Base-by-base conservation (phyloP, 2,329 filamentous ascomycete species). In the Neonectria ditissima region DNA sequence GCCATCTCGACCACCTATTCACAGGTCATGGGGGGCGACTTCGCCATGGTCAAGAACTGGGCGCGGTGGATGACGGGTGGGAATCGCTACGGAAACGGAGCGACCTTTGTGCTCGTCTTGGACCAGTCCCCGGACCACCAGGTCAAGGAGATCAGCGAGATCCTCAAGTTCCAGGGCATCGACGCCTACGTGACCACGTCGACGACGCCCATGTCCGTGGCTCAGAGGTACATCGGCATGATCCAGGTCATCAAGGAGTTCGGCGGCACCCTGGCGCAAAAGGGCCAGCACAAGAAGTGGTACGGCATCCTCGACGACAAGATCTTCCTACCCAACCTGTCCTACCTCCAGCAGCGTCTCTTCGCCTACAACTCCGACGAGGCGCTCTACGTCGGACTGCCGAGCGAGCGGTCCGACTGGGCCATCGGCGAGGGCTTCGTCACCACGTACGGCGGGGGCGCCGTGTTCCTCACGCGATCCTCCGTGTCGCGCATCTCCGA, bases 221-320 rank as follows among this genome's bases (percentile, higher is more conserved):
- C 78, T 1, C 73, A 71, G 43, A 68, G 78, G 18, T 82, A 83
- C 61, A 70, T 80, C 22, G 79, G 80, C 61, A 74, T 83, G 61
- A 71, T 79, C 2, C 66, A 75, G 11, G 70, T 76, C 20, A 69
- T 82, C 41, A 74, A 76, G 44, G 71, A 72, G 5, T 76, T 78
- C 45, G 73, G 71, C 5, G 76, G 74, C 2, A 76, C 73, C 5
- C 66, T 82, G 5, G 74, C 75, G 2, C 75, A 76, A 6, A 77
- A 76, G 14, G 79, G 78, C 4, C 72, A 76, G 20, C 65, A 70
- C 47, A 82, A 82, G 74, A 75, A 71, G 45, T 83, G 80, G 75
- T 79, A 80, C 39, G 82, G 77, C 1, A 73, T 84, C 1, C 66
- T 84, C 1, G 83, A 85, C 32, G 82, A 84, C 65, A 78, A 80